phyloP scores from a whole-genome alignment of 306 rosid species.

The Prunus mira region DNA sequence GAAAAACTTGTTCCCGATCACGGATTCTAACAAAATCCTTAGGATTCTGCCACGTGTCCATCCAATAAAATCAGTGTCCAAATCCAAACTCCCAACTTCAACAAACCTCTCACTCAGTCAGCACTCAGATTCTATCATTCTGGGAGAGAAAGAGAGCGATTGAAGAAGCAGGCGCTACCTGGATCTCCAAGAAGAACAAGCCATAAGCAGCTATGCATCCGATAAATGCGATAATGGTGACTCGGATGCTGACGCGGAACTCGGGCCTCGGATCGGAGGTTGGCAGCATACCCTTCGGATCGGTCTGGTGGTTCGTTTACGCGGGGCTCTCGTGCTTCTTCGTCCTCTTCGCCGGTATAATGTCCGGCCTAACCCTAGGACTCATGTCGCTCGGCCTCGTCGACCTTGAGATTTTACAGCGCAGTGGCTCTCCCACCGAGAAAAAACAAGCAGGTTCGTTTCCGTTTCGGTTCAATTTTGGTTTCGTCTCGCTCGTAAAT shows the following conservation, averaged over 20 bases:
- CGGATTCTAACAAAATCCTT: background rate
- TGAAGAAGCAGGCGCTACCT: background rate
- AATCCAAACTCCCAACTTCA: background rate
- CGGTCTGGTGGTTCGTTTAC: conserved; percentile 67
- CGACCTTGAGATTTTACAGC: conserved; percentile 92
- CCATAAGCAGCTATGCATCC: conserved; percentile 31
- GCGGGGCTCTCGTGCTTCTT: conserved; percentile 65
- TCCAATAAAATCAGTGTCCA: background rate
- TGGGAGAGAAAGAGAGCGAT: background rate
- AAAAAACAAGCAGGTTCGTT: conserved; percentile 83
- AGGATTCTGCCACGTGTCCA: conserved; percentile 11
- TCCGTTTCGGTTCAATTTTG: background rate
- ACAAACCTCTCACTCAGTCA: background rate
- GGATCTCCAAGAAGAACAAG: conserved; percentile 3
- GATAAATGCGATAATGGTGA: conserved; percentile 44
- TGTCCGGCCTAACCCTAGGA: conserved; percentile 95
- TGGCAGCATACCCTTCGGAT: conserved; percentile 48
- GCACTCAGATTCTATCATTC: conserved; percentile 3
- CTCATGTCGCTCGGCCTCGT: conserved; percentile 96
- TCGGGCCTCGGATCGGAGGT: conserved; percentile 25
- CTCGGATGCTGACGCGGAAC: conserved; percentile 55
- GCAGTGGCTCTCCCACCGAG: conserved; percentile 77
- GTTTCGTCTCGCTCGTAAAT: background rate
- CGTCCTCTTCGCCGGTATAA: conserved; percentile 89
- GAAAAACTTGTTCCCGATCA: background rate